Base-by-base conservation (phyloP, 2,329 filamentous ascomycete species). In the Neofusicoccum parvum region DNA sequence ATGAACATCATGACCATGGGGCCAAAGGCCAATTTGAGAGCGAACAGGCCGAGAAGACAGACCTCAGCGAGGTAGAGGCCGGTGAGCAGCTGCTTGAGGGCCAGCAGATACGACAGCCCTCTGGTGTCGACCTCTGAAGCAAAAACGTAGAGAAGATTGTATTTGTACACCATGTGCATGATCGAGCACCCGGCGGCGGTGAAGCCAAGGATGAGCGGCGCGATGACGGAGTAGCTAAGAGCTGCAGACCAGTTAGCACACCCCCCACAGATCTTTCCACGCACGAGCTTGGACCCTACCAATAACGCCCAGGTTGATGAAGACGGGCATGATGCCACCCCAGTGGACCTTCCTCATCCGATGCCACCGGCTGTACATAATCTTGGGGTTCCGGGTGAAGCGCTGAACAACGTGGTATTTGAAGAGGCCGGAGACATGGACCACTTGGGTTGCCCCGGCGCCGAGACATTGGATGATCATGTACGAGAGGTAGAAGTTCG, bases 401-500 rank as follows among this genome's bases (percentile, higher is more conserved):
- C 89, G 91, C 1, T 91, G 90, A 50, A 96, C 76, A 20, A 98
- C 73, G 71, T 93, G 96, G 89, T 94, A 96, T 68, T 90, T 83
- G 50, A 93, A 74, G 3, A 99, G 84, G 3, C 88, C 87, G 17
- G 87, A 88, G 20, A 97, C 86, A 73, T 98, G 95, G 14, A 97
- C 82, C 5, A 87, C 88, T 20, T 96, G 86, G 73, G 98, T 95
- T 12, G 97, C 82, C 3, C 98, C 82, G 0, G 92, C 94, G 9
- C 39, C 46, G 5, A 64, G 62, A 0, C 94, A 92, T 73, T 98
- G 95, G 9, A 99, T 88, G 75, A 97, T 90, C 88, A 99, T 94
- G 85, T 99, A 99, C 1, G 92, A 94, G 83, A 98, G 98, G 82
- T 98, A 99, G 78, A 98, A 99, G 75, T 97, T 97, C 70, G 92